These are phyloP conservation scores for Phoma sp. DNA, from an alignment of 2,329 filamentous ascomycete genomes.

Conservation along the genomic window DNA sequence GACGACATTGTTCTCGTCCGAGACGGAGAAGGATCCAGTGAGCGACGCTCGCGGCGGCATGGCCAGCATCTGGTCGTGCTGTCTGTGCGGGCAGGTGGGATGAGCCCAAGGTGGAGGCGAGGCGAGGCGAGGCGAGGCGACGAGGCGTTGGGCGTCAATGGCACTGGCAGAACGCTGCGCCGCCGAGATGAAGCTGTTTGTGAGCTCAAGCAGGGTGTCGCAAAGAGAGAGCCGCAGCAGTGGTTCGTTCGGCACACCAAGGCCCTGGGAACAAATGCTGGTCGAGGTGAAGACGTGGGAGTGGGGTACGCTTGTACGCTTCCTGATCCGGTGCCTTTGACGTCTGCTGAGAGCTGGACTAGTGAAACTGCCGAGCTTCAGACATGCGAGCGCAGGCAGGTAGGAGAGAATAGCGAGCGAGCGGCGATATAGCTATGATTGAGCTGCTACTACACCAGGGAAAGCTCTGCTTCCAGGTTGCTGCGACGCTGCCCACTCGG, in stretches of 20 bases:
- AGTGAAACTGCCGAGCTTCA: conserved; percentile 19
- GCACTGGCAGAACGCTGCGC: conserved; percentile 15
- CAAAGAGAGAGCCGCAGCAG: conserved; percentile 9
- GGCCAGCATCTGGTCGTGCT: conserved; percentile 54
- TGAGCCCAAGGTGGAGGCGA: conserved; percentile 3
- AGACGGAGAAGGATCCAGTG: conserved; percentile 89
- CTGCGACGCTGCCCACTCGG: conserved; percentile 15
- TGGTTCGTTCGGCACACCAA: conserved; percentile 17
- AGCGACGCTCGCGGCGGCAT: conserved; percentile 91
- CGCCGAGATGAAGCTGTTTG: conserved; percentile 11
- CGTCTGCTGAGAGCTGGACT: conserved; percentile 19
- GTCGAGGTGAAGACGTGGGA: conserved; percentile 15
- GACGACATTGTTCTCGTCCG: conserved; percentile 93
- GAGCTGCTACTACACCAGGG: conserved; percentile 17
- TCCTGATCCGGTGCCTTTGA: conserved; percentile 18
- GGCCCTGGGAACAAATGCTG: conserved; percentile 17
- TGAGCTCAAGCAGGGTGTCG: conserved; percentile 10
- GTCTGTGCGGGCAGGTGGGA: conserved; percentile 12
- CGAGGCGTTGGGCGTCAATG: conserved; percentile 15
- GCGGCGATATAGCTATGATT: conserved; percentile 1
- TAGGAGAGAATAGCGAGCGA: conserved; percentile 9
- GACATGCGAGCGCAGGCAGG: conserved; percentile 15
- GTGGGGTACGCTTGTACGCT: conserved; percentile 6
- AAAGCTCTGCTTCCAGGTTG: conserved; percentile 18
- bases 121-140: not conserved